Base-by-base conservation (phyloP, 257 asterid species). In the Nicotiana sylvestris region DNA sequence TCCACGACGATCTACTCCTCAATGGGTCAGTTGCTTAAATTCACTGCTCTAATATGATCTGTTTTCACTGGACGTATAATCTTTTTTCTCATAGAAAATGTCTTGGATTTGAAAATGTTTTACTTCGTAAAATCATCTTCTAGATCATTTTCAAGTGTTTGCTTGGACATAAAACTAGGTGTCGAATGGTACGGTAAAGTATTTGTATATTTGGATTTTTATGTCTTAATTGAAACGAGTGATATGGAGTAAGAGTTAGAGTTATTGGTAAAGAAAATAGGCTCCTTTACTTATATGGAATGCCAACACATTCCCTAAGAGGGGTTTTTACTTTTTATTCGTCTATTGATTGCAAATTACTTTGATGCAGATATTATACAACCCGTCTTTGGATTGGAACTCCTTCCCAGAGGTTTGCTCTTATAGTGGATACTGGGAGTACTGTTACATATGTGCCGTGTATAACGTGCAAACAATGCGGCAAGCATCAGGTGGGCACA, bases 381-480 rank as follows among this genome's bases (percentile, higher is more conserved):
- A 92, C 97, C 82, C 93, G 96, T 62, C 84, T 95, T 32, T 93
- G 93, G 99, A 95, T 95, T 90, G 99, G 99, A 76, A 90, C 97
- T 15, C 99, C 99, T 21, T 97, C 97, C 27, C 99, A 95, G 93
- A 86, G 80, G 86, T 95, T 95, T 80, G 97, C 99, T 11, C 92
- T 95, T 58, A 95, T 95, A 60, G 98, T 95, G n/a, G 99, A 95
- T 86, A 92, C 99, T 0, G 99, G 99, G 46, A 95, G 99, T 81
- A 92, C 98, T n/a, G 99, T 95, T 66, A 95, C 99, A 60, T 95
- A 92, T 85, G 99, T 95, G 70, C 99, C 99, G 35, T 95, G 99
- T 84, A 79, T 97, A 56, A 92, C 95, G n/a, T 93, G 98, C 77
- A 92, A 91, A 85, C 97, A 91, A 83, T 95, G 99, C 77, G 99